These are phyloP conservation scores for Candida xiaguanensis DNA, from an alignment of 805 yeast species.

Conservation along the genomic window DNA sequence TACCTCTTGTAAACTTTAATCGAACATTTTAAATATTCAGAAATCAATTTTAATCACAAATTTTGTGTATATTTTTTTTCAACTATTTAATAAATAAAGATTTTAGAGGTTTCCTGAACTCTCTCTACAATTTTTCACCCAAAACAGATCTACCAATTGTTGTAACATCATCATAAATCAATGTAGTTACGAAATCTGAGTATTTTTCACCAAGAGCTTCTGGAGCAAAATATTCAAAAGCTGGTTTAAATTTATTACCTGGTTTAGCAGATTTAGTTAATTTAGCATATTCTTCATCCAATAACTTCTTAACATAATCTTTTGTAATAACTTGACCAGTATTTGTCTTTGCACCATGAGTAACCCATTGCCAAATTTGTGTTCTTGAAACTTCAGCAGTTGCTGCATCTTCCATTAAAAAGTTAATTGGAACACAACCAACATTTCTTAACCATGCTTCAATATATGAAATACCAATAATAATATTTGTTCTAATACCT, in stretches of 20 bases:
- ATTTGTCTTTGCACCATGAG: constrained; percentile 61
- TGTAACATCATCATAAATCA: constrained; percentile 70
- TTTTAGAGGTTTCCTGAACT: not conserved
- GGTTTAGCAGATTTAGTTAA: constrained; percentile 46
- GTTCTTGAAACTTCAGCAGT: constrained; percentile 85
- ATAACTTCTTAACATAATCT: constrained; percentile 51
- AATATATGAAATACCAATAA: constrained; percentile 75
- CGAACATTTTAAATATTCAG: too few species aligned
- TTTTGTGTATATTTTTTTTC: not conserved
- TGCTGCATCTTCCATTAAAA: constrained; percentile 87
- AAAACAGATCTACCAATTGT: constrained; percentile 44
- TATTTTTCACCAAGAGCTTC: constrained; percentile 71
- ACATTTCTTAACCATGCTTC: constrained; percentile 83
- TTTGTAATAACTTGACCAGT: constrained; percentile 57
- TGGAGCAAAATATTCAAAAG: constrained; percentile 67
- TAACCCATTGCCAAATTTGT: constrained; percentile 81
- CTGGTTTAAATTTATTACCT: constrained; percentile 64
- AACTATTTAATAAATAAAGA: not conserved
- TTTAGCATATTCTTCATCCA: constrained; percentile 59
- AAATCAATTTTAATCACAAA: not conserved
- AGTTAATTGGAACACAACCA: constrained; percentile 84
- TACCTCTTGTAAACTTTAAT: too few species aligned
- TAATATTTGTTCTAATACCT: constrained; percentile 69
- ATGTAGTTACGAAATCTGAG: constrained; percentile 73
- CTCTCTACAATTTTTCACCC: constrained; percentile 36